Percentiles rank a stretch among this genome's conserved stretches.
These are phyloP conservation scores for Guadua angustifolia DNA, from an alignment of 176 grass and related monocot species.

Conservation along the genomic window DNA sequence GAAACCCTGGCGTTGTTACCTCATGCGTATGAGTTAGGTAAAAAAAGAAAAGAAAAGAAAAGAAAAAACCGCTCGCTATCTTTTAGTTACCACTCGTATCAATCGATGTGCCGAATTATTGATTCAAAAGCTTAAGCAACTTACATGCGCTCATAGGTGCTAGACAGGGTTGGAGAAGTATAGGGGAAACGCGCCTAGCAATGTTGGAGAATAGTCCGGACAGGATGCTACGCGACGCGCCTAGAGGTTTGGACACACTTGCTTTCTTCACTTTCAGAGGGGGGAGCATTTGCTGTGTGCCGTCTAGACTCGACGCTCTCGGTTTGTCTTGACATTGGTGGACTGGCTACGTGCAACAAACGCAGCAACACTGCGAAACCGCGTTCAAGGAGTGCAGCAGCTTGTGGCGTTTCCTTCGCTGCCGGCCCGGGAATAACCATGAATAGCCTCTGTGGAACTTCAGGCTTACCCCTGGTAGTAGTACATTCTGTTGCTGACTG, in stretches of 20 bases:
- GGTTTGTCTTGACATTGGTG: background rate
- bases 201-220: background rate
- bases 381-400: background rate
- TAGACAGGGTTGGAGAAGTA: too few species aligned
- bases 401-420: background rate
- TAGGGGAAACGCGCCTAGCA: background rate
- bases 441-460: background rate
- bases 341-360: background rate
- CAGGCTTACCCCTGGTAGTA: background rate
- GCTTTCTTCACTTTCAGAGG: background rate
- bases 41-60: background rate
- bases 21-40: background rate
- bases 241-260: slow-evolving; percentile 25
- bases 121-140: too few species aligned
- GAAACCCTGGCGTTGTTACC: background rate
- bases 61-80: too few species aligned
- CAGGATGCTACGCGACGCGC: slow-evolving; percentile 30
- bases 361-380: background rate
- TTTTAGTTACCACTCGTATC: too few species aligned
- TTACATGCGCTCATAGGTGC: too few species aligned
- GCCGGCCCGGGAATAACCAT: background rate
- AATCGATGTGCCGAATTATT: too few species aligned
- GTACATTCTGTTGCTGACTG: background rate
- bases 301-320: background rate
- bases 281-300: background rate